Conservation (phyloP, 805 yeast genomes). For the Cyberlindnera galapagoensis region DNA sequence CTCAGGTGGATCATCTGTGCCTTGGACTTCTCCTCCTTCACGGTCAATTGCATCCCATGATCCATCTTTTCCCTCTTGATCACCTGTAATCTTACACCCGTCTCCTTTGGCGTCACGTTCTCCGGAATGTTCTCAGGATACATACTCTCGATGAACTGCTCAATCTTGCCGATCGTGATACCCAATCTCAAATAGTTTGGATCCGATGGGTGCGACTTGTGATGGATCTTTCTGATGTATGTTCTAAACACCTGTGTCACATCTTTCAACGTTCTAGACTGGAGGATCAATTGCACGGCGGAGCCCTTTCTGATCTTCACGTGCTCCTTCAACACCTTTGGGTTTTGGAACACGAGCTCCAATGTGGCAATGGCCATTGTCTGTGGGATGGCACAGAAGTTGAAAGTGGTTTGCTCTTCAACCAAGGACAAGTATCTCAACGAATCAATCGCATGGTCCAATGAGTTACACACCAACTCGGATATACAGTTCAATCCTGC, state of each 20-base stretch:
- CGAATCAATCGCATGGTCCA: slow-evolving; percentile 71
- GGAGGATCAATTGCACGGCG: slow-evolving; percentile 68
- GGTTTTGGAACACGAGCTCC: slow-evolving; percentile 78
- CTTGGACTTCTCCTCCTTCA: slow-evolving; percentile 21
- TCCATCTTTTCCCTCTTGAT: slow-evolving; percentile 38
- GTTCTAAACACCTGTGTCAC: slow-evolving; percentile 71
- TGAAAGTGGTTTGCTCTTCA: slow-evolving; percentile 75
- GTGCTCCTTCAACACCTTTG: slow-evolving; percentile 56
- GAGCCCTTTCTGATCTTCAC: slow-evolving; percentile 90
- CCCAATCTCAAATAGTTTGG: slow-evolving; percentile 83
- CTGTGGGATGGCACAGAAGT: slow-evolving; percentile 96
- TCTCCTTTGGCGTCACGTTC: slow-evolving; percentile 39
- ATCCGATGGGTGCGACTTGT: slow-evolving; percentile 70
- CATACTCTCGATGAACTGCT: slow-evolving; percentile 77
- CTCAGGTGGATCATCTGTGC: slow-evolving; percentile 12
- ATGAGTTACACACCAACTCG: slow-evolving; percentile 73
- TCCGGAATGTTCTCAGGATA: slow-evolving; percentile 56
- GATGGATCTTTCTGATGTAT: slow-evolving; percentile 71
- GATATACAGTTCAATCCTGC: slow-evolving; percentile 72
- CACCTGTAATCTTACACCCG: slow-evolving; percentile 33
- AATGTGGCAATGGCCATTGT: slow-evolving; percentile 98
- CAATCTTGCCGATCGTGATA: slow-evolving; percentile 80
- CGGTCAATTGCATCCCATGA: slow-evolving; percentile 21
- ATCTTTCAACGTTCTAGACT: slow-evolving; percentile 67
- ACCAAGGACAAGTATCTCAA: slow-evolving; percentile 70